These are phyloP conservation scores for Cordyceps fumosorosea DNA, from an alignment of 2,329 filamentous ascomycete species.

Conservation along the genomic window DNA sequence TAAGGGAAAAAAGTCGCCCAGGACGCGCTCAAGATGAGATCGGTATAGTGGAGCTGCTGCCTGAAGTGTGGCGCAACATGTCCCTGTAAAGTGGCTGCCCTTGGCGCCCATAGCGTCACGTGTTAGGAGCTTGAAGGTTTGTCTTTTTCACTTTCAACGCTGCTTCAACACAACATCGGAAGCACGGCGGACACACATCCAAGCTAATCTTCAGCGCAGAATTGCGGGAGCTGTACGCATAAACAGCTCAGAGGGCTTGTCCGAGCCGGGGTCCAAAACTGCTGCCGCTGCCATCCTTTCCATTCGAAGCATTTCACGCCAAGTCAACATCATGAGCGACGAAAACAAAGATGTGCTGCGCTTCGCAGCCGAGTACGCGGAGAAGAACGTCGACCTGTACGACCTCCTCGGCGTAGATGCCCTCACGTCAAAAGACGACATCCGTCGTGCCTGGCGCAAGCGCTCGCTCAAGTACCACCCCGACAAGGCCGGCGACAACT, in stretches of 20 bases:
- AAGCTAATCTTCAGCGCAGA: background rate
- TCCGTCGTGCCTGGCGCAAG: constrained; percentile 78
- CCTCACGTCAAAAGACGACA: constrained; percentile 60
- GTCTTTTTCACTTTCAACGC: background rate
- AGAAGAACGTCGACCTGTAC: constrained; percentile 67
- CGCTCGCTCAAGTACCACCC: constrained; percentile 88
- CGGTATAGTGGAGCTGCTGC: constrained; percentile 4
- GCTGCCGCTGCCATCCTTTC: background rate
- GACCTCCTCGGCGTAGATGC: constrained; percentile 62
- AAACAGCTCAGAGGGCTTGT: background rate
- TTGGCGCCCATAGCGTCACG: background rate
- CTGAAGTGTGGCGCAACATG: background rate
- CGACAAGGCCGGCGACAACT: constrained; percentile 73
- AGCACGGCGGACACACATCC: background rate
- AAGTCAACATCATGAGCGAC: constrained; percentile 24
- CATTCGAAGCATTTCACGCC: background rate
- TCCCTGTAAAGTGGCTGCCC: background rate
- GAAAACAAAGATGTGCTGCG: constrained; percentile 43
- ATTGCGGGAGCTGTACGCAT: background rate
- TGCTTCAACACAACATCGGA: background rate
- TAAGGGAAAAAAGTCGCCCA: too few relatives aligned
- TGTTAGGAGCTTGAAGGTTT: background rate
- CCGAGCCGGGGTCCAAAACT: background rate
- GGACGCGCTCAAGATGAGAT: background rate
- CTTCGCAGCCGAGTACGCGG: constrained; percentile 52